Base-by-base conservation (phyloP, 2,329 filamentous ascomycete genomes). In the Podosphaera fusca region DNA sequence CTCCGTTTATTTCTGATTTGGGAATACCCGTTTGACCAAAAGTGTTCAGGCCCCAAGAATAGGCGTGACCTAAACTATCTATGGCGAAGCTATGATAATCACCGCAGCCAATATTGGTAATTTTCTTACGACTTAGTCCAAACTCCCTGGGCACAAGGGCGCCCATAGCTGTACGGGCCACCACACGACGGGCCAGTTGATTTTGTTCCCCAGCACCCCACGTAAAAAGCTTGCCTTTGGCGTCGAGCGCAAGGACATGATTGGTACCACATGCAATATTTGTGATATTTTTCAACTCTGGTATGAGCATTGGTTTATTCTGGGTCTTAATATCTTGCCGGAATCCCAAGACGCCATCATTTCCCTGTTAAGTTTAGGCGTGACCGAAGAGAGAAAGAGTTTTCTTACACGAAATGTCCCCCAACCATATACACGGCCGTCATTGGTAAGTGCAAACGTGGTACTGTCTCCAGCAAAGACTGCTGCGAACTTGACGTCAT, bases 41-140 rank as follows among this genome's bases (percentile, higher is more conserved):
- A 70, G 85, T 88, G 75, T 94, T 94, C 35, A 90, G 73, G 31
- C 88, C 87, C 87, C 87, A 94, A 0, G 81, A 78, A 70, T 81
- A 92, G 36, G 90, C 82, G 35, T 78, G 75, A 45, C 81, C 81
- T 34, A 81, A 76, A 60, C 80, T 77, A 63, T 78, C 76, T 54
- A 87, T 76, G 55, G 83, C 84, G 64, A 94, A 90, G 63, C 81
- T 85, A 72, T 94, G 86, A 70, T 89, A 90, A 12, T 82, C 79
- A 50, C 87, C 87, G 60, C 73, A 70, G 2, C 70, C 70, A 55
- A 83, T 76, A 10, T 62, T 55, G 45, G 59, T 60, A 55, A 65
- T 66, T 53, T 60, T 64, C 61, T 63, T 62, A 29, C 61, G 57
- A 49, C 63, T 58, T 9, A 66, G 57, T 29, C 63, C 63, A 74